phyloP scores from a whole-genome alignment of 75 land plant species.

The Picea sitchensis region DNA sequence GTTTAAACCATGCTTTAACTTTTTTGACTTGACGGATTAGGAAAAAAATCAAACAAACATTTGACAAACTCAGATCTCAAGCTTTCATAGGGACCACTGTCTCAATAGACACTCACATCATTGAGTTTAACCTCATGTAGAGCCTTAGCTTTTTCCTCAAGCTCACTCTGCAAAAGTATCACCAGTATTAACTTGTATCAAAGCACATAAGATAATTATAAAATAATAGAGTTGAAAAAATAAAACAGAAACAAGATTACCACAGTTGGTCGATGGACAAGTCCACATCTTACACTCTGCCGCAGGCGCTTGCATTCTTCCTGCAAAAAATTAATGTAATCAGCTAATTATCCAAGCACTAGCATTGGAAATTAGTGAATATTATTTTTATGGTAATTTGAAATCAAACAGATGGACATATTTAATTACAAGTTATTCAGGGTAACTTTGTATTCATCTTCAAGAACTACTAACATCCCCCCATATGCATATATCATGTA shows the following conservation, averaged over 20 bases:
- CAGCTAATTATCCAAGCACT: background rate
- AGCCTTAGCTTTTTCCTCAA: constrained; percentile 79
- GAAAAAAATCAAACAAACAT: background rate
- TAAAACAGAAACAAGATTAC: constrained; percentile 29
- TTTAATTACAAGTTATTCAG: background rate
- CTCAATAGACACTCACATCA: constrained; percentile 68
- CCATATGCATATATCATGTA: background rate
- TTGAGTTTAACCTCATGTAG: constrained; percentile 84
- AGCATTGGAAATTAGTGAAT: background rate
- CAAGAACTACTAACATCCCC: background rate
- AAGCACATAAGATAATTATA: background rate
- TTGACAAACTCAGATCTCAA: background rate
- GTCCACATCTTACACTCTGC: constrained; percentile 92
- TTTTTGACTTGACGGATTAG: background rate
- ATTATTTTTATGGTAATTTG: background rate
- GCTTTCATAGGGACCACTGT: background rate
- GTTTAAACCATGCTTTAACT: background rate
- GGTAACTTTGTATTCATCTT: background rate
- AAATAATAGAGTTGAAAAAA: constrained; percentile 4
- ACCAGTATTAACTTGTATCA: background rate
- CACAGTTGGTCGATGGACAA: constrained; percentile 79
- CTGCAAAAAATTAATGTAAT: constrained; percentile 32
- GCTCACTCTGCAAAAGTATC: constrained; percentile 64
- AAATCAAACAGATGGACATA: background rate
- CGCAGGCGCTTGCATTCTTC: constrained; percentile 95